Conservation (phyloP, 768 basidiomycete species). For the Neoboletus brunneissimus region DNA sequence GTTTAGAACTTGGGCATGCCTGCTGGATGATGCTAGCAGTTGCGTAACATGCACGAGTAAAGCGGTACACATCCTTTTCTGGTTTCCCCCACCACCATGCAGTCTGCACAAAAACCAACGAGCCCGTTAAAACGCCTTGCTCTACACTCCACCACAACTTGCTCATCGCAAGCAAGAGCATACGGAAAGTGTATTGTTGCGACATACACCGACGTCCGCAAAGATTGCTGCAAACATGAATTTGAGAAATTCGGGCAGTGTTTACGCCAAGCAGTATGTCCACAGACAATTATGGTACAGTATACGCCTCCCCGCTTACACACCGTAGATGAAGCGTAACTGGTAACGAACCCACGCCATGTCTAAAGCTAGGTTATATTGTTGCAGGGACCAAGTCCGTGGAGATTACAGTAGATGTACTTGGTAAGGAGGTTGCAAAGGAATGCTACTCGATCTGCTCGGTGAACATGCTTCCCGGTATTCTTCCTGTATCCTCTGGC, state of each 20-base stretch:
- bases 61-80: not conserved
- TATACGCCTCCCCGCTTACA: not conserved
- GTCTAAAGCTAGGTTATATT: not conserved
- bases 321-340: constrained; percentile 52
- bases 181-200: constrained; percentile 90
- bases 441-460: constrained; percentile 23
- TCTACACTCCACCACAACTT: constrained; percentile 69
- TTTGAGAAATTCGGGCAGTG: constrained; percentile 84
- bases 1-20: constrained; percentile 6
- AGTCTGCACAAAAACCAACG: constrained; percentile 30
- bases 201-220: constrained; percentile 78
- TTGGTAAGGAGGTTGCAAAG: not conserved
- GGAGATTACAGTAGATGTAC: constrained; percentile 20
- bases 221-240: constrained; percentile 81
- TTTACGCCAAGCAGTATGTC: constrained; percentile 72
- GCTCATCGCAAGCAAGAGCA: constrained; percentile 62
- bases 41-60: not conserved
- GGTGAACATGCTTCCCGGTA: constrained; percentile 31
- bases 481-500: constrained; percentile 39
- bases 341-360: constrained; percentile 36
- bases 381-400: constrained; percentile 7
- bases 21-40: not conserved
- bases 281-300: not conserved
- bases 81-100: constrained; percentile 9
- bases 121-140: constrained; percentile 63